Percentiles rank a stretch among this genome's conserved stretches.
Conservation (phyloP, 495 filamentous ascomycete genomes). For the Entonaema liquescens region DNA sequence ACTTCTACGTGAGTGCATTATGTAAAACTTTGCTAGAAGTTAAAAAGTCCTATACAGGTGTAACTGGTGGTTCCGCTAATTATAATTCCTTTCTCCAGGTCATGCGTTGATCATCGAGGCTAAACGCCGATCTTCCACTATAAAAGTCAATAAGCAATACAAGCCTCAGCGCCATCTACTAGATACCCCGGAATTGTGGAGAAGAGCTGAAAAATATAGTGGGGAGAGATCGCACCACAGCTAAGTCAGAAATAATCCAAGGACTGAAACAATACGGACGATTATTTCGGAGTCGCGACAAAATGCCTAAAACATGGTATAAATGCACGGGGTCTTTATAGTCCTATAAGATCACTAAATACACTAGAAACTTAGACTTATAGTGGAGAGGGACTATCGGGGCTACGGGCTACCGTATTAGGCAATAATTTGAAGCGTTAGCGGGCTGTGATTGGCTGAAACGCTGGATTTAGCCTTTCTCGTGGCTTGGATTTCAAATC, state of each 20-base stretch:
- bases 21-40: not conserved
- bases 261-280: not conserved
- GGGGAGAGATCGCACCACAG: not conserved
- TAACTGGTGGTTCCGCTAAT: not conserved
- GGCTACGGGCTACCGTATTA: not conserved
- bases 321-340: not conserved
- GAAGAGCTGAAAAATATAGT: not conserved
- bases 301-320: not conserved
- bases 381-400: not conserved
- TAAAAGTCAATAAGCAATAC: not conserved
- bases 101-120: not conserved
- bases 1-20: not conserved
- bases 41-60: not conserved
- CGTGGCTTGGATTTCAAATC: not conserved
- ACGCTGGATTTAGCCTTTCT: not conserved
- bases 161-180: not conserved
- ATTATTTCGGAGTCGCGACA: not conserved
- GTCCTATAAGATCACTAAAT: not conserved
- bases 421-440: not conserved
- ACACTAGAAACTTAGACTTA: not conserved
- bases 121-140: not conserved
- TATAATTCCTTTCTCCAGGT: not conserved
- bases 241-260: not conserved
- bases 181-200: not conserved
- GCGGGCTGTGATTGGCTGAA: not conserved